phyloP scores from a whole-genome alignment of 2,329 filamentous ascomycete genomes.

The Fusarium nanum region DNA sequence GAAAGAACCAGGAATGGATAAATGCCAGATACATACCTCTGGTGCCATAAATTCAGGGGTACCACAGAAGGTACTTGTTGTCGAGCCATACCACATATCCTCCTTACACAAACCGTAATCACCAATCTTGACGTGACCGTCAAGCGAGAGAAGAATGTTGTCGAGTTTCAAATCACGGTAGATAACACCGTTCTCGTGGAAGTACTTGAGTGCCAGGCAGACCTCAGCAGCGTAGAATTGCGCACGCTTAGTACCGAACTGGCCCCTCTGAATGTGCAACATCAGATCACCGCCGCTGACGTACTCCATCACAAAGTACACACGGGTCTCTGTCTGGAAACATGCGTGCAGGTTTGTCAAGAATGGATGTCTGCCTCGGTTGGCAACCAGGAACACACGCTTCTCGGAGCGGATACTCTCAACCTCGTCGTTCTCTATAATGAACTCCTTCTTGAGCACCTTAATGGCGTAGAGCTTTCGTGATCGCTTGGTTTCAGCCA shows the following conservation, averaged over 20 bases:
- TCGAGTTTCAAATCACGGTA: constrained; percentile 96
- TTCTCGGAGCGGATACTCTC: constrained; percentile 98
- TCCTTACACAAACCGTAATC: constrained; percentile 99
- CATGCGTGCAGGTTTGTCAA: constrained; percentile 94
- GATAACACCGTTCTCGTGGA: constrained; percentile 99
- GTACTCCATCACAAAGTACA: constrained; percentile 99
- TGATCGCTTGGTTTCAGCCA: constrained; percentile 94
- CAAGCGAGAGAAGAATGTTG: constrained; percentile 91
- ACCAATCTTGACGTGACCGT: constrained; percentile 98
- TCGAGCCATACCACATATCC: constrained; percentile 99
- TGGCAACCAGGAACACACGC: constrained; percentile 95
- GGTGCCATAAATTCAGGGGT: constrained; percentile 99
- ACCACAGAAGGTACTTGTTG: constrained; percentile 97
- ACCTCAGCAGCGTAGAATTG: constrained; percentile 99
- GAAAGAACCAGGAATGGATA: neutral
- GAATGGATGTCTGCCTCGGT: constrained; percentile 97
- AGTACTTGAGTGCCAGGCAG: constrained; percentile 96
- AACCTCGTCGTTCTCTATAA: constrained; percentile 99
- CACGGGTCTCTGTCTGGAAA: constrained; percentile 97
- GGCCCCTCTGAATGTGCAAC: constrained; percentile 97
- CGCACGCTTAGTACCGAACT: constrained; percentile 94
- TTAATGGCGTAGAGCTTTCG: constrained; percentile 98
- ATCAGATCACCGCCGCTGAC: constrained; percentile 98
- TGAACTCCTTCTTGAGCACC: constrained; percentile 99
- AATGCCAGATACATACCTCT: constrained; percentile 70